Percentiles rank a stretch among this genome's conserved stretches.
phyloP scores from a whole-genome alignment of 2,329 filamentous ascomycete genomes.

The Pseudogymnoascus sp. region DNA sequence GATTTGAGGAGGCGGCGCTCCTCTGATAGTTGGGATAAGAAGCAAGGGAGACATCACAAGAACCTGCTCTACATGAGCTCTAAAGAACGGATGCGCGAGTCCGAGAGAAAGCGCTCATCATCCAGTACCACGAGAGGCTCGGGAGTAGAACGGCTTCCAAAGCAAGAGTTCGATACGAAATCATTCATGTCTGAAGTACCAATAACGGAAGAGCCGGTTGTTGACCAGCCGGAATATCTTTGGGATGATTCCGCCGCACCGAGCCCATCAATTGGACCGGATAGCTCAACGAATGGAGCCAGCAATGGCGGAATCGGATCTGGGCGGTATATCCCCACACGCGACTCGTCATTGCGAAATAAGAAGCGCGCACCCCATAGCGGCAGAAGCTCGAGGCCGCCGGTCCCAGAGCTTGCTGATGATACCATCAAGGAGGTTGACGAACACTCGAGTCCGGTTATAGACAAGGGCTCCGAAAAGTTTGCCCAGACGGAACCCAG shows the following conservation, averaged over 20 bases:
- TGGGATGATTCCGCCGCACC: slow-evolving; percentile 15
- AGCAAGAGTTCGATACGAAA: slow-evolving; percentile 24
- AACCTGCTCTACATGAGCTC: slow-evolving; percentile 68
- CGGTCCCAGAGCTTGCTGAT: slow-evolving; percentile 27
- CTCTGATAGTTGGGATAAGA: slow-evolving; percentile 56
- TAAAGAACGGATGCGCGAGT: slow-evolving; percentile 56
- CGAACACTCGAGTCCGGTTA: slow-evolving; percentile 13
- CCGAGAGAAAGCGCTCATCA: slow-evolving; percentile 50
- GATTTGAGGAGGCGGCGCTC: slow-evolving; percentile 48
- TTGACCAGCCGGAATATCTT: slow-evolving; percentile 14
- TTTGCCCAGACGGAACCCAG: not conserved
- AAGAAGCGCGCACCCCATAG: slow-evolving; percentile 45
- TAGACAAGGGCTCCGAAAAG: not conserved
- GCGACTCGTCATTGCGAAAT: slow-evolving; percentile 61
- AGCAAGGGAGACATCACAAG: slow-evolving; percentile 44
- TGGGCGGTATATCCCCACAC: slow-evolving; percentile 49
- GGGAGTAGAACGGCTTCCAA: slow-evolving; percentile 20
- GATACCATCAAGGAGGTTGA: slow-evolving; percentile 21
- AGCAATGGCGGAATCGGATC: slow-evolving; percentile 27
- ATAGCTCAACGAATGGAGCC: slow-evolving; percentile 14
- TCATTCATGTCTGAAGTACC: slow-evolving; percentile 29
- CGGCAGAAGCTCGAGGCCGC: slow-evolving; percentile 30
- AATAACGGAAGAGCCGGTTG: slow-evolving; percentile 43
- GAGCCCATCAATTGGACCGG: slow-evolving; percentile 10
- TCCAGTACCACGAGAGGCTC: slow-evolving; percentile 35